Percentiles rank a stretch among this genome's conserved stretches.
Conservation (phyloP, 1,284 basidiomycete species). For the Cerioporus squamosus region DNA sequence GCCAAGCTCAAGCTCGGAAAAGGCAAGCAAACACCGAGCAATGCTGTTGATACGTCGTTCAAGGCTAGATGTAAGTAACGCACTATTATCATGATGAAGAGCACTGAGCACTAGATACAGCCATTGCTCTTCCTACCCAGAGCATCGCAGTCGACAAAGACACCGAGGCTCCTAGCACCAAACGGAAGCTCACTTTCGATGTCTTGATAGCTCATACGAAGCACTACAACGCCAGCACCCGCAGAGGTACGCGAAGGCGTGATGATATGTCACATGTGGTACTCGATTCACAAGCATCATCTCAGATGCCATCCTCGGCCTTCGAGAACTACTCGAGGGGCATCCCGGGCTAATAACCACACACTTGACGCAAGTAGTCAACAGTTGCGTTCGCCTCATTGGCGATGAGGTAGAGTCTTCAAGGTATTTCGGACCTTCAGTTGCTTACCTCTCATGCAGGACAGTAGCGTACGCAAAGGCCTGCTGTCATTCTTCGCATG, state of each 20-base stretch:
- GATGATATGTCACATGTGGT: neutral
- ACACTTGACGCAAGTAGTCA: conserved; percentile 68
- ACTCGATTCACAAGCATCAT: neutral
- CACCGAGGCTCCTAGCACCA: conserved; percentile 67
- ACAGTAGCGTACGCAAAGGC: conserved; percentile 64
- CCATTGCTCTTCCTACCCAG: conserved; percentile 89
- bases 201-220: conserved; percentile 83
- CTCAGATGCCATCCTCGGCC: conserved; percentile 79
- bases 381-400: conserved; percentile 73
- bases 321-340: conserved; percentile 79
- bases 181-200: conserved; percentile 75
- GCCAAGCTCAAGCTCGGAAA: conserved; percentile 96
- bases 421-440: neutral
- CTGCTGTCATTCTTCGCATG: conserved; percentile 68
- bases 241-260: conserved; percentile 58
- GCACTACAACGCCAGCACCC: conserved; percentile 80
- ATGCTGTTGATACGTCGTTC: conserved; percentile 95
- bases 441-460: conserved; percentile 42
- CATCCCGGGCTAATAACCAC: conserved; percentile 62
- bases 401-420: conserved; percentile 71
- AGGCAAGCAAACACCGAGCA: conserved; percentile 82
- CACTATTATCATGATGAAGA: neutral
- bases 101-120: conserved; percentile 44
- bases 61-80: conserved; percentile 80
- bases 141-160: conserved; percentile 67